Conservation (phyloP, 169 alveolate genomes). For the Plasmodium gallinaceum region DNA sequence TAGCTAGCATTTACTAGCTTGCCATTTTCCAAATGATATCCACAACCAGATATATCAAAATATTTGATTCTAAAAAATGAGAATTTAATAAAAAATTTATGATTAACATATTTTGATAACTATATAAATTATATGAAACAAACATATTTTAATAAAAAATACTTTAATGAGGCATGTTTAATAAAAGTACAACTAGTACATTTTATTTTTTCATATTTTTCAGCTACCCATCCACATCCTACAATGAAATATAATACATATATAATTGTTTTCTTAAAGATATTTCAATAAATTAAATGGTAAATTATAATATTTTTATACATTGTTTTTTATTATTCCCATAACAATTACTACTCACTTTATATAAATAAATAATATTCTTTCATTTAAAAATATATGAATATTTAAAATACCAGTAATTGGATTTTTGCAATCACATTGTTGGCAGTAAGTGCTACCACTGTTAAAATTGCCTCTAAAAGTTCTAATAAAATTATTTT, state of each 20-base stretch:
- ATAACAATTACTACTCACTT: not conserved
- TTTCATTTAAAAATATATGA: not conserved
- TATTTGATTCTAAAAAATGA: conserved; percentile 37
- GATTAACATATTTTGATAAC: not conserved
- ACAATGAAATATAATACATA: conserved; percentile 10
- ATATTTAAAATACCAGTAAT: conserved; percentile 24
- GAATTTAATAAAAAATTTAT: not conserved
- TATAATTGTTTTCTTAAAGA: too few species aligned
- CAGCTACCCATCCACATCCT: conserved; percentile 72
- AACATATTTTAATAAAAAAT: conserved; percentile 2
- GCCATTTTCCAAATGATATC: conserved; percentile 44
- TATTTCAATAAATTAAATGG: too few species aligned
- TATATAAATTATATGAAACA: not conserved
- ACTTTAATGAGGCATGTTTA: conserved; percentile 60
- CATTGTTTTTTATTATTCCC: not conserved
- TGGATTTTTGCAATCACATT: conserved; percentile 61
- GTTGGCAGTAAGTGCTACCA: conserved; percentile 46
- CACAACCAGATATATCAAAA: conserved; percentile 65
- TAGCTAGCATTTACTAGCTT: not conserved
- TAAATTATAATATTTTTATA: too few species aligned
- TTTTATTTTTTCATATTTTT: conserved; percentile 47
- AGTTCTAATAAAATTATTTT: conserved; percentile 41
- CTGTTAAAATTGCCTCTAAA: conserved; percentile 43
- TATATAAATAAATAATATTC: too few species aligned
- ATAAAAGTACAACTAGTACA: conserved; percentile 63